A percentile compares a stretch with the other conserved stretches of the same genome.
phyloP scores from a whole-genome alignment of 495 filamentous ascomycete species.

The Penicillium cataractarum region DNA sequence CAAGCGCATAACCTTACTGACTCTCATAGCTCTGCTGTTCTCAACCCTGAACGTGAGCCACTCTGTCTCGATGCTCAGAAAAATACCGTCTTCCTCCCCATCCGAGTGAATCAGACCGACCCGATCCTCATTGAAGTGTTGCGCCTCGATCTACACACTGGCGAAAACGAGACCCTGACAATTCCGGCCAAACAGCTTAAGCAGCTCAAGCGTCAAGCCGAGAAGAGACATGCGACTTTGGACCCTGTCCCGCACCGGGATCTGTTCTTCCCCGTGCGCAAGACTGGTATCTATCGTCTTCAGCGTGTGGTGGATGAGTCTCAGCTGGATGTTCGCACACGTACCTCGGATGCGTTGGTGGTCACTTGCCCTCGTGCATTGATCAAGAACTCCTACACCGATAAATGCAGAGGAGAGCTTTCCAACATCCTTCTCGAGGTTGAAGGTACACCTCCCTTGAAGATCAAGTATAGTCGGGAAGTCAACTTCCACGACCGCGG shows the following conservation, averaged over 20 bases:
- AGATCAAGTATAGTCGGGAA: constrained; percentile 84
- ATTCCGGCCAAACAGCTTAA: constrained; percentile 72
- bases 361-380: constrained; percentile 79
- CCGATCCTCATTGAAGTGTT: constrained; percentile 84
- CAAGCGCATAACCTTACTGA: constrained; percentile 21
- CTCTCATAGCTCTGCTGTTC: constrained; percentile 69
- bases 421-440: constrained; percentile 83
- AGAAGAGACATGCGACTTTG: constrained; percentile 50
- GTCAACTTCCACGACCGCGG: constrained; percentile 76
- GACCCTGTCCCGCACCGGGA: constrained; percentile 56
- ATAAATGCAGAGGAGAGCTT: constrained; percentile 81
- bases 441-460: constrained; percentile 86
- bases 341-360: constrained; percentile 74
- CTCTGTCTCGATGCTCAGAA: constrained; percentile 75
- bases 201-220: constrained; percentile 64
- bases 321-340: constrained; percentile 84
- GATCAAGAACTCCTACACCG: constrained; percentile 62
- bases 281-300: constrained; percentile 83
- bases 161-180: constrained; percentile 74
- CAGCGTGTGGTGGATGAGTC: constrained; percentile 86
- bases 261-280: constrained; percentile 69
- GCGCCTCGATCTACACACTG: constrained; percentile 80
- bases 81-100: constrained; percentile 68
- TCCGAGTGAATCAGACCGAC: constrained; percentile 89
- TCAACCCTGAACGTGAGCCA: constrained; percentile 76